phyloP scores from a whole-genome alignment of 2,329 filamentous ascomycete genomes.

The Helotiales sp. region DNA sequence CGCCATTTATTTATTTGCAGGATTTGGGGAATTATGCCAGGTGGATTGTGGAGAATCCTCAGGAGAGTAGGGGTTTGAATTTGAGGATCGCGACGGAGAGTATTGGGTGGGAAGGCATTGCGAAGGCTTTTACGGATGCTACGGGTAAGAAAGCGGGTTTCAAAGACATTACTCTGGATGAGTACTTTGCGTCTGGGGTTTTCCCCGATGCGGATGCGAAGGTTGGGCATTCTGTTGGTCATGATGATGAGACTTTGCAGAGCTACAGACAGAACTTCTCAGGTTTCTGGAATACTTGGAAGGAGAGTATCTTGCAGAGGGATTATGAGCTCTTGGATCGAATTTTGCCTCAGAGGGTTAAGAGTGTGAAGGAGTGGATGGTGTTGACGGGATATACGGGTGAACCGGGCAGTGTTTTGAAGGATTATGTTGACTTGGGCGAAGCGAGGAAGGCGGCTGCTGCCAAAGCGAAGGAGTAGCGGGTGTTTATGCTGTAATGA shows the following conservation, averaged over 20 bases:
- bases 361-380: constrained; percentile 35
- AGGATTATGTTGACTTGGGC: constrained; percentile 23
- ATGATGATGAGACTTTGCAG: constrained; percentile 28
- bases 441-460: not conserved
- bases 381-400: constrained; percentile 30
- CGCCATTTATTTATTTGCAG: constrained; percentile 36
- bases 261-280: constrained; percentile 34
- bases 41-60: constrained; percentile 39
- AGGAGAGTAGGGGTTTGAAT: constrained; percentile 33
- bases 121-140: constrained; percentile 25
- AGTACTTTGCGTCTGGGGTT: constrained; percentile 25
- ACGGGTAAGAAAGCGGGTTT: constrained; percentile 32
- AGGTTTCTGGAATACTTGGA: constrained; percentile 35
- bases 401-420: constrained; percentile 23
- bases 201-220: constrained; percentile 30
- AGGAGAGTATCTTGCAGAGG: constrained; percentile 23
- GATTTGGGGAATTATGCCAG: constrained; percentile 37
- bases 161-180: constrained; percentile 29
- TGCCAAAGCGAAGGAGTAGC: too few species aligned
- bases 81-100: constrained; percentile 37
- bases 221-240: constrained; percentile 25
- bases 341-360: constrained; percentile 33
- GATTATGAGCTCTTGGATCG: constrained; percentile 35
- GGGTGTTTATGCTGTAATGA: too few species aligned
- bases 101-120: constrained; percentile 31